Evolutionary conservation across 148 eudicot species (phyloP), one percentile per base, ranked within the genome.

Genomic region (Hydrangea macrophylla): DNA sequence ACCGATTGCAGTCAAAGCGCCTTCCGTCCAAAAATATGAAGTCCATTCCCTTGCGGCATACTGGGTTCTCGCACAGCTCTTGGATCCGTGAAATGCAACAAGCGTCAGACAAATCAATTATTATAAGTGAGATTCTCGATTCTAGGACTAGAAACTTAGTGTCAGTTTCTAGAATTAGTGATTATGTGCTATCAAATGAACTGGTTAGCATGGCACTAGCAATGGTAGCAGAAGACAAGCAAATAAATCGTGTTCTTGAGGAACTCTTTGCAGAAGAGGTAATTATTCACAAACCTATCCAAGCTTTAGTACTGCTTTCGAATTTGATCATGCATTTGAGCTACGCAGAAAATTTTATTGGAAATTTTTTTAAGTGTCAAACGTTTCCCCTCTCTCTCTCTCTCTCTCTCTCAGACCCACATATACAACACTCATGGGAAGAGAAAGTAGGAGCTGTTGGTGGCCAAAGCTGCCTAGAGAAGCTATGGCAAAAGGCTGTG

Each of bases 211-310:
- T 92, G 97, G 97, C 97, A 30, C 83, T 92, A 11, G 97, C 97
- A 6, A 89, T 92, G 97, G 97, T 89, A 64, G 97, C 97, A 50
- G 97, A 92, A 79, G 97, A 92, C 86, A 92, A 92, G 75, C 96
- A 92, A 74, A 92, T 92, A 69, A 92, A 92, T 63, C 96, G 96
- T 64, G 96, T 92, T 50, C 92, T 92, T 36, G 95, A 92, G 69
- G 97, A 92, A 63, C 96, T 89, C 33, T 92, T 92, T 82, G 96
- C 97, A n/a, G 97, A 89, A 75, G 88, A 89, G 89, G 97, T 92
- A 84, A 27, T 13, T 25, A 62, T 58, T 64, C 36, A 9, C 25
- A 9, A 31, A 51, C 20, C 44, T 7, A n/a, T 27, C 10, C 8
- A 35, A 64, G 26, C 28, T 62, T 12, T 36, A 33, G 11, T 48